A percentile compares a stretch with the other conserved stretches of the same genome.
These are phyloP conservation scores for Dillenia suffruticosa DNA, from an alignment of 164 flowering plant genomes.

Conservation along the genomic window DNA sequence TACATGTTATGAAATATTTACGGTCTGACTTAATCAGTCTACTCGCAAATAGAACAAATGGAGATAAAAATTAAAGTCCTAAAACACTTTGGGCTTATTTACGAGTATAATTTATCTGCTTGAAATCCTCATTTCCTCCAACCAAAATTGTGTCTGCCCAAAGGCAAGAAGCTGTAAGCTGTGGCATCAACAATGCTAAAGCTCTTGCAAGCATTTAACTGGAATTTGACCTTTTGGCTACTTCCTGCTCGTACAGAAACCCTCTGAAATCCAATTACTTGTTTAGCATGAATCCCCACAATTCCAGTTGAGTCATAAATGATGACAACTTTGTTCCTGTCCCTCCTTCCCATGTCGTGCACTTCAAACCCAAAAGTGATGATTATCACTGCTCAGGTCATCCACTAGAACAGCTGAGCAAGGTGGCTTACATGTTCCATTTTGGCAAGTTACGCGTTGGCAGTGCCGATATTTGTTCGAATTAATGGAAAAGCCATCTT, in stretches of 20 bases:
- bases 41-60: too few species aligned
- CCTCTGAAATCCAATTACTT: constrained; percentile 14
- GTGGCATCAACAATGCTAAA: neutral
- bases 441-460: neutral
- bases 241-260: constrained; percentile 6
- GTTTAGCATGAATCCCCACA: constrained; percentile 6
- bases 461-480: constrained; percentile 12
- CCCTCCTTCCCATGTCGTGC: constrained; percentile 9
- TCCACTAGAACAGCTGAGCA: constrained; percentile 3
- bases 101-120: too few species aligned
- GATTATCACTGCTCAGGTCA: constrained; percentile 1
- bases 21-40: too few species aligned
- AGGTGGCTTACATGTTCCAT: neutral
- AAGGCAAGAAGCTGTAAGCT: too few species aligned
- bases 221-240: too few species aligned
- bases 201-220: neutral
- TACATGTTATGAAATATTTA: too few species aligned
- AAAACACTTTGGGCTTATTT: too few species aligned
- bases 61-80: too few species aligned
- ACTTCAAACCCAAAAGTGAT: constrained; percentile 10
- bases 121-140: too few species aligned
- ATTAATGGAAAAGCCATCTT: neutral
- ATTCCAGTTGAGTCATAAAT: neutral
- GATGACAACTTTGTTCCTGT: neutral
- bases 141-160: too few species aligned